phyloP scores from a whole-genome alignment of 345 rosid species.

The Arabis hirsuta region DNA sequence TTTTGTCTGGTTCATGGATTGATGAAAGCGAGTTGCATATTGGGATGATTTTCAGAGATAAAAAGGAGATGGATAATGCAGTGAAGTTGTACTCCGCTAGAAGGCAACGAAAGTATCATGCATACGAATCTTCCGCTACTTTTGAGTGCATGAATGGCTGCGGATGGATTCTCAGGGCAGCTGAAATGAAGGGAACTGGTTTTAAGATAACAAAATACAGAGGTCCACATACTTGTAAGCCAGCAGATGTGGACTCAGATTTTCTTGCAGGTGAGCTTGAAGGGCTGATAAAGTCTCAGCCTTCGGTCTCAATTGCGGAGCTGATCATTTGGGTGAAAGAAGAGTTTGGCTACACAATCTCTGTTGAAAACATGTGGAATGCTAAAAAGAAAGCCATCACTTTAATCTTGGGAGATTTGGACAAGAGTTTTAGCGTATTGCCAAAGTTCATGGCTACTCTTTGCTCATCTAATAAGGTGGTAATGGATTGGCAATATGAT shows the following conservation, averaged over 20 bases:
- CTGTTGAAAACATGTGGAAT: not conserved
- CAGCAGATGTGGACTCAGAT: not conserved
- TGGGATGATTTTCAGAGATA: no score
- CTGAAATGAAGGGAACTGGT: no score
- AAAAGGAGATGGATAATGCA: no score
- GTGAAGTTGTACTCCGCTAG: no score
- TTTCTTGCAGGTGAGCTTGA: not conserved
- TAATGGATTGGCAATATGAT: slow-evolving; percentile 15
- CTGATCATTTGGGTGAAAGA: not conserved
- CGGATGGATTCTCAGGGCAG: no score
- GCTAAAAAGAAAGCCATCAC: slow-evolving; percentile 21
- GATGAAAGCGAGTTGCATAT: no score
- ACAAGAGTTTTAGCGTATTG: slow-evolving; percentile 15
- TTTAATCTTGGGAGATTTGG: slow-evolving; percentile 17
- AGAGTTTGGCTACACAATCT: slow-evolving; percentile 18
- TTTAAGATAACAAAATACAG: not conserved
- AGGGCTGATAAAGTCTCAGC: slow-evolving; percentile 2
- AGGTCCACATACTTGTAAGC: slow-evolving; percentile 5
- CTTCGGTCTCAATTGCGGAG: not conserved
- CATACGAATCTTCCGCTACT: no score
- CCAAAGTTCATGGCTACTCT: slow-evolving; percentile 26
- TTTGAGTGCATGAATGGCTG: no score
- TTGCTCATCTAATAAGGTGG: slow-evolving; percentile 3
- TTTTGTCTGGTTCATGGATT: no score
- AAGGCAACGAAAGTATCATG: no score